A percentile compares a stretch with the other conserved stretches of the same genome.
These are phyloP conservation scores for Coprinopsis marcescibilis DNA, from an alignment of 768 basidiomycete genomes.

Conservation along the genomic window DNA sequence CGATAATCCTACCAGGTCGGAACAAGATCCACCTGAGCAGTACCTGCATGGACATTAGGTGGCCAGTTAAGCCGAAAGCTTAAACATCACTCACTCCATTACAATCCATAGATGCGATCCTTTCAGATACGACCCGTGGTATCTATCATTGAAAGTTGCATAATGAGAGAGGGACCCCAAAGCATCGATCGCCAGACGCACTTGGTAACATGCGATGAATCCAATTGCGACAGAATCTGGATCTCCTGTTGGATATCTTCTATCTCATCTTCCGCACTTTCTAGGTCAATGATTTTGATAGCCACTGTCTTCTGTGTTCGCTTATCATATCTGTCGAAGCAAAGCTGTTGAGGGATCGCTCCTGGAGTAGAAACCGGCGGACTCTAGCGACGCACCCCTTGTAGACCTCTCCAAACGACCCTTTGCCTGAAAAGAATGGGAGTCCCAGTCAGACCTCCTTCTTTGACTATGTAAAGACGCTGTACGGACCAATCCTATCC, in stretches of 20 bases:
- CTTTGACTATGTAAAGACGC: conserved; percentile 4
- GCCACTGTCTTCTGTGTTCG: conserved; percentile 95
- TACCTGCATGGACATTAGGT: conserved; percentile 47
- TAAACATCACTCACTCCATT: conserved; percentile 68
- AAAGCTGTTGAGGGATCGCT: conserved; percentile 5
- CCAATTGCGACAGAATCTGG: conserved; percentile 93
- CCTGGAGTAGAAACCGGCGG: conserved; percentile 9
- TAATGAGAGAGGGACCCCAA: conserved; percentile 3
- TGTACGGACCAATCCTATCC: conserved; percentile 79
- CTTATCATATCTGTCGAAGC: conserved; percentile 73
- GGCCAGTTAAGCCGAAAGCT: background rate
- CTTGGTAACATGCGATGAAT: conserved; percentile 96
- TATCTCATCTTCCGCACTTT: conserved; percentile 98
- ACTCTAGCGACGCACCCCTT: conserved; percentile 68
- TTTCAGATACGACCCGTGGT: conserved; percentile 94
- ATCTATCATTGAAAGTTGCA: conserved; percentile 38
- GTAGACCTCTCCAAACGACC: conserved; percentile 99
- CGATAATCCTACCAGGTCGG: conserved; percentile 68
- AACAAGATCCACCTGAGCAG: conserved; percentile 97
- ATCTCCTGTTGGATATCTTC: conserved; percentile 99
- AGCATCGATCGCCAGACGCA: conserved; percentile 31
- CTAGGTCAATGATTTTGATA: conserved; percentile 99
- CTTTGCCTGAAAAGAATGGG: conserved; percentile 63
- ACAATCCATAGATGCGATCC: conserved; percentile 98
- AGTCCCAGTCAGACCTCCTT: conserved; percentile 10